Evolutionary conservation across 2,329 filamentous ascomycete genomes (phyloP), one percentile per base, ranked within the genome.

Genomic region (Penicillium sp.): DNA sequence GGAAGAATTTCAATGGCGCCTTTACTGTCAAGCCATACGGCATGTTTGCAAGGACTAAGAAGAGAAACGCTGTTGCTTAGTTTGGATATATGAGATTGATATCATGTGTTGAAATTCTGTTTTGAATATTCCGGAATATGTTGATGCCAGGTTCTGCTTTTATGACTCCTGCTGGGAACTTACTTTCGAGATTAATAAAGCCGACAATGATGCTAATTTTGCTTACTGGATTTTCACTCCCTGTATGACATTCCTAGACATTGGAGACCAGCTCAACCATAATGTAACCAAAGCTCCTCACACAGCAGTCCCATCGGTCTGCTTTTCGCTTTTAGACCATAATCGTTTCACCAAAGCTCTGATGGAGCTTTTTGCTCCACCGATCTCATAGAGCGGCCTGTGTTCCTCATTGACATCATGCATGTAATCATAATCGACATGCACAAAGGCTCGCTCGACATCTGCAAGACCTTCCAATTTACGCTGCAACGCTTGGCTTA

Each of bases 1-100:
- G 48, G 29, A 50, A 46, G 1, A 60, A 61, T 35, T 62, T 58
- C 69, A 81, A 56, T 72, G 78, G 13, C 72, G 77, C 64, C 12
- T 57, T 57, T 33, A 57, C 37, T 40, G 43, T 56, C 28, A 57
- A 50, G 37, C 56, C 53, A 1, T 34, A 37, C 29, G 48, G 48
- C 7, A 50, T 50, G 48, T 35, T 50, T 26, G 32, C 31, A 13
- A 28, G 5, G 2, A 46, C 48, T 13, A 50, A 33, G 37, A 46
- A 45, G 48, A 41, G 48, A 19, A 21, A 7, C 1, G 2, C 3
- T 7, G 7, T 17, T 21, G 22, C 12, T 26, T 22, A 28, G 2
- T 13, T 3, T n/a, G 22, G 22, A 10, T 13, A 13, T 35, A 19
- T 28, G 32, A 19, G 24, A 15, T 22, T 12, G 12, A 22, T 22